Conservation (phyloP, 1,284 basidiomycete genomes). For the Ceratobasidium papillatum region DNA sequence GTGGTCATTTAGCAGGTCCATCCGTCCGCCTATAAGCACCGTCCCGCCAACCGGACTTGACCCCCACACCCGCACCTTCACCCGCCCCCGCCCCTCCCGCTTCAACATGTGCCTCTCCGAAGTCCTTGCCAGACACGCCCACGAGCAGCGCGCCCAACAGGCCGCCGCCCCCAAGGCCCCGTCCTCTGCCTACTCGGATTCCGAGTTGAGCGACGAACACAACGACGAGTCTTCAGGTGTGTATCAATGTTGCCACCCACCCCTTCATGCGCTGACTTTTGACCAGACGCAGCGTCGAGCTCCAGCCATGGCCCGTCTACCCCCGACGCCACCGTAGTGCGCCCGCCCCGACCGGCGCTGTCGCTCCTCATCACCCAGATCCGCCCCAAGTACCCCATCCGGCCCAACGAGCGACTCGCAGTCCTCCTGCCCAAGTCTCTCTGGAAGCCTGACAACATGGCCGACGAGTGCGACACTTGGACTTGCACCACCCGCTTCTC, state of each 20-base stretch:
- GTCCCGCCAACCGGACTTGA: neutral
- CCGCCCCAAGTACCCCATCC: conserved; percentile 22
- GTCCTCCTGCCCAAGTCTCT: conserved; percentile 70
- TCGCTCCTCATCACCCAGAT: conserved; percentile 37
- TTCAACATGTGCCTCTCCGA: conserved; percentile 35
- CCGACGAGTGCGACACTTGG: conserved; percentile 73
- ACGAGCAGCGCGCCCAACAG: conserved; percentile 19
- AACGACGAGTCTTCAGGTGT: conserved; percentile 10
- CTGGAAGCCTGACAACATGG: conserved; percentile 76
- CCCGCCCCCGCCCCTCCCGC: conserved; percentile 16
- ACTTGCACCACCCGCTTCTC: conserved; percentile 69
- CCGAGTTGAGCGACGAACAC: conserved; percentile 6
- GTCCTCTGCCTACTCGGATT: conserved; percentile 31
- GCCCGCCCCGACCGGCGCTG: conserved; percentile 8
- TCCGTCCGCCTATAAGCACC: conserved; percentile 20
- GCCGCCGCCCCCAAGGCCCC: neutral
- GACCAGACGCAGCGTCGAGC: conserved; percentile 1
- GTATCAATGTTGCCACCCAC: neutral
- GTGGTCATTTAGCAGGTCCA: neutral
- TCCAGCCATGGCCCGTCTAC: conserved; percentile 21
- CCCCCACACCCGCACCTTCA: conserved; percentile 14
- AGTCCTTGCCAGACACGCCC: conserved; percentile 37
- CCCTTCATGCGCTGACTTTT: neutral
- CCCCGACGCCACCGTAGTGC: conserved; percentile 1
- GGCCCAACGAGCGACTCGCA: conserved; percentile 74